phyloP scores from a whole-genome alignment of 2,329 filamentous ascomycete genomes.

The Sarocladium oryzae region DNA sequence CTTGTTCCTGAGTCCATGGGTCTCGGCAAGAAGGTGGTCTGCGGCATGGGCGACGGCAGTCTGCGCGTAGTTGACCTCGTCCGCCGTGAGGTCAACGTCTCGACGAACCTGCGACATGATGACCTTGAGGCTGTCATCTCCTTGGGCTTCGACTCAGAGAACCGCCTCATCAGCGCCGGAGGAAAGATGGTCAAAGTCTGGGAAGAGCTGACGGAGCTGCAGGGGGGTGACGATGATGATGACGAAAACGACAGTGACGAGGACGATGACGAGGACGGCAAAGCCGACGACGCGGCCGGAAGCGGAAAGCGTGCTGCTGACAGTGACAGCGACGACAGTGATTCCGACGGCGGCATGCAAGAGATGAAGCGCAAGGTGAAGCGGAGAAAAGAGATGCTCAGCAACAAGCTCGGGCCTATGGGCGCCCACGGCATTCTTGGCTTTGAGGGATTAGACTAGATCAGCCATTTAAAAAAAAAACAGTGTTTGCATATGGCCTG shows the following conservation, averaged over 20 bases:
- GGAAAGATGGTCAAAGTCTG: constrained; percentile 85
- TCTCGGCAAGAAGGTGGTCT: constrained; percentile 66
- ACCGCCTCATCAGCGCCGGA: constrained; percentile 84
- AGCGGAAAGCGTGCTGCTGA: constrained; percentile 41
- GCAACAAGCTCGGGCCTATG: constrained; percentile 39
- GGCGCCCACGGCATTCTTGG: constrained; percentile 46
- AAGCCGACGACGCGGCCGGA: constrained; percentile 25
- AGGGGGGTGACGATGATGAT: constrained; percentile 40
- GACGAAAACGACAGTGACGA: constrained; percentile 38
- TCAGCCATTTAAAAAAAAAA: too few relatives aligned
- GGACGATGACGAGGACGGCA: constrained; percentile 34
- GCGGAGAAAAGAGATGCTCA: constrained; percentile 34
- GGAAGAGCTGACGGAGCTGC: constrained; percentile 65
- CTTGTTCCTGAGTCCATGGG: constrained; percentile 65
- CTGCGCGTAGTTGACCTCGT: constrained; percentile 73
- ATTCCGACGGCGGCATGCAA: constrained; percentile 23
- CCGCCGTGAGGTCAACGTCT: constrained; percentile 62
- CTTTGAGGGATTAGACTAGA: constrained; percentile 40
- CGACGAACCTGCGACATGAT: constrained; percentile 62
- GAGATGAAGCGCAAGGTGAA: constrained; percentile 41
- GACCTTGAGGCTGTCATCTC: constrained; percentile 80
- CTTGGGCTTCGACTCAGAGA: constrained; percentile 76
- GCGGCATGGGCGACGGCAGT: constrained; percentile 75
- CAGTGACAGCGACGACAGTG: constrained; percentile 36
- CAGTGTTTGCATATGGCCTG: too few relatives aligned